A percentile compares a stretch with the other conserved stretches of the same genome.
Evolutionary conservation across 495 filamentous ascomycete genomes (phyloP).

Genomic region (Daldinia loculata): DNA sequence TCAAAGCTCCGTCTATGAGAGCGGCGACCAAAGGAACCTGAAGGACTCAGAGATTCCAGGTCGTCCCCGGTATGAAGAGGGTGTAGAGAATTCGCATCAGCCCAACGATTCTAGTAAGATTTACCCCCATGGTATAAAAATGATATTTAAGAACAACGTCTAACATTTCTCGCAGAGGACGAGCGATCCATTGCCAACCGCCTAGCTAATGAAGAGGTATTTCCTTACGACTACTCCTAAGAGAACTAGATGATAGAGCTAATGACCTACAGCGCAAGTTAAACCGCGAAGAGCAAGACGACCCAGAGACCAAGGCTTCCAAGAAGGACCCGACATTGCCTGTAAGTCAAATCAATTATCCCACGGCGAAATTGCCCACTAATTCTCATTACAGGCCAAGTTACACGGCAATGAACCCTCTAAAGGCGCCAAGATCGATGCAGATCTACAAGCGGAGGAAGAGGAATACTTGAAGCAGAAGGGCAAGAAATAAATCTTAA

Average conservation of each 20-base stretch:
- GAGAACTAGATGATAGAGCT: conserved; percentile 15
- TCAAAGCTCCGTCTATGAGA: conserved; percentile 53
- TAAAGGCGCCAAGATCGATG: conserved; percentile 72
- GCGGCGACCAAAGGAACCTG: conserved; percentile 74
- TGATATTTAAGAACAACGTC: not conserved
- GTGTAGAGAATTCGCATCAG: conserved; percentile 69
- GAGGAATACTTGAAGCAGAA: conserved; percentile 70
- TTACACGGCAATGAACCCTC: conserved; percentile 72
- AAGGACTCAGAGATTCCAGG: conserved; percentile 64
- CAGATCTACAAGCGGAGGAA: conserved; percentile 68
- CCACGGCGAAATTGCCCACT: not conserved
- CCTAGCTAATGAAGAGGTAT: conserved; percentile 67
- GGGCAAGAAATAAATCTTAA: conserved; percentile 40
- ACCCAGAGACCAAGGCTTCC: conserved; percentile 63
- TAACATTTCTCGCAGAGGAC: conserved; percentile 65
- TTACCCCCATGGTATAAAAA: no score
- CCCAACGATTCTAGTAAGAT: conserved; percentile 74
- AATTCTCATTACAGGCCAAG: conserved; percentile 57
- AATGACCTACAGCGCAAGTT: conserved; percentile 47
- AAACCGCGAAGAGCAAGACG: conserved; percentile 50
- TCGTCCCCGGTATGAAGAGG: conserved; percentile 69
- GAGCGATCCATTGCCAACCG: conserved; percentile 81
- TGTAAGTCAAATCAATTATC: conserved; percentile 55
- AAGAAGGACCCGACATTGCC: conserved; percentile 75
- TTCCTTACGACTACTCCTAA: not conserved